Evolutionary conservation across 176 grass and related monocot species (phyloP).

Genomic region (Eragrostis nindensis): DNA sequence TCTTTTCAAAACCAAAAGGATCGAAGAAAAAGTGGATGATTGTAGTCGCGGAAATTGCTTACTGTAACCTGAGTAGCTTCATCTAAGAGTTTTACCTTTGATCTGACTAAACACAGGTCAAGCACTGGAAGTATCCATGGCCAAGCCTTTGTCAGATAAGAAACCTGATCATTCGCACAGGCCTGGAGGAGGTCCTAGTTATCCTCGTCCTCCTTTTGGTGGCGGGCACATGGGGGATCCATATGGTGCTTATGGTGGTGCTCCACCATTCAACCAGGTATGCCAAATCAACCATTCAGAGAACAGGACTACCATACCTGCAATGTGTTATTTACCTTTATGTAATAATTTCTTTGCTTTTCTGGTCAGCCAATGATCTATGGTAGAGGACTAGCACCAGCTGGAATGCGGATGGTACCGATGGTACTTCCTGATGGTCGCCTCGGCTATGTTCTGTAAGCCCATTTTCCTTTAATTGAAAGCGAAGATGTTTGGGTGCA

Average conservation of each 20-base stretch:
- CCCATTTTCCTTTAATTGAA: neutral
- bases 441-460: slow-evolving; percentile 96
- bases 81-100: neutral
- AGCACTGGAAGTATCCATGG: slow-evolving; percentile 82
- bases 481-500: neutral
- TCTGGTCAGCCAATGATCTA: slow-evolving; percentile 89
- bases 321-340: neutral
- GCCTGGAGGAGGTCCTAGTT: slow-evolving; percentile 57
- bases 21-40: neutral
- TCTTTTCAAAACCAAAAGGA: neutral
- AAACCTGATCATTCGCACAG: slow-evolving; percentile 67
- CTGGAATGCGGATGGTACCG: slow-evolving; percentile 97
- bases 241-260: slow-evolving; percentile 90
- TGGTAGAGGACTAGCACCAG: slow-evolving; percentile 89
- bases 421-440: slow-evolving; percentile 98
- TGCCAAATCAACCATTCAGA: neutral
- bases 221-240: slow-evolving; percentile 78
- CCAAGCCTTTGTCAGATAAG: slow-evolving; percentile 90
- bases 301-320: neutral
- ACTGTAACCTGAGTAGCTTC: neutral
- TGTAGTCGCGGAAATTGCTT: neutral
- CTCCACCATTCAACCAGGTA: slow-evolving; percentile 81
- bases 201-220: slow-evolving; percentile 64
- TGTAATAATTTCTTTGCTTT: neutral
- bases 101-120: slow-evolving; percentile 55